phyloP scores from a whole-genome alignment of 148 eudicot genomes.

The Spergularia bocconei region DNA sequence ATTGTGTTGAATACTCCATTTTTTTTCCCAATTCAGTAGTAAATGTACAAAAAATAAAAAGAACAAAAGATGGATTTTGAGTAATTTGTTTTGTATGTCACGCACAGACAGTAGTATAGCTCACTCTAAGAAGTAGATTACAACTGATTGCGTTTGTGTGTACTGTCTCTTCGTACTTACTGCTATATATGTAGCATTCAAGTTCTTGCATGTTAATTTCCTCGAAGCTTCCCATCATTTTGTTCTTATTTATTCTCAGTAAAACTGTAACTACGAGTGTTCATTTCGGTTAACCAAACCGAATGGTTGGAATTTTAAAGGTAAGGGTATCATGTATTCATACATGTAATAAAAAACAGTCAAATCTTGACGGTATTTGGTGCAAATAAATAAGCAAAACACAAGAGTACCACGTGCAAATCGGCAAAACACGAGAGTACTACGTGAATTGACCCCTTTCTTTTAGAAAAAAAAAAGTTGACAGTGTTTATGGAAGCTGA shows the following conservation, averaged over 20 bases:
- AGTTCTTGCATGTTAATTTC: slow-evolving; percentile 1
- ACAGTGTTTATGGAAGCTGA: too few species aligned
- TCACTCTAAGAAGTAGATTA: neutral
- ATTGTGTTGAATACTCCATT: slow-evolving; percentile 16
- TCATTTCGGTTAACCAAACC: too few species aligned
- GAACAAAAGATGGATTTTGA: neutral
- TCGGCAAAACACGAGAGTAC: too few species aligned
- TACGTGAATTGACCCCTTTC: too few species aligned
- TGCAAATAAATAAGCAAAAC: too few species aligned
- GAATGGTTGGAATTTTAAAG: too few species aligned
- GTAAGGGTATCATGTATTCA: too few species aligned
- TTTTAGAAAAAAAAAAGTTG: too few species aligned
- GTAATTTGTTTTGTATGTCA: neutral
- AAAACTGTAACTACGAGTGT: too few species aligned
- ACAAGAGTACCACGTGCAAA: too few species aligned
- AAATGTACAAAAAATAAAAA: neutral
- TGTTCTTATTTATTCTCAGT: neutral
- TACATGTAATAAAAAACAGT: too few species aligned
- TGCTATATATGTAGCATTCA: neutral
- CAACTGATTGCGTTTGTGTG: neutral
- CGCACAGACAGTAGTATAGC: neutral
- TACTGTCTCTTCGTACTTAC: neutral
- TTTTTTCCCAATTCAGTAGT: neutral
- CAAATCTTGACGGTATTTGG: too few species aligned
- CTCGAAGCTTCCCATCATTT: slow-evolving; percentile 9